A percentile compares a stretch with the other conserved stretches of the same genome.
phyloP scores from a whole-genome alignment of 306 rosid genomes.

The Delonix regia region DNA sequence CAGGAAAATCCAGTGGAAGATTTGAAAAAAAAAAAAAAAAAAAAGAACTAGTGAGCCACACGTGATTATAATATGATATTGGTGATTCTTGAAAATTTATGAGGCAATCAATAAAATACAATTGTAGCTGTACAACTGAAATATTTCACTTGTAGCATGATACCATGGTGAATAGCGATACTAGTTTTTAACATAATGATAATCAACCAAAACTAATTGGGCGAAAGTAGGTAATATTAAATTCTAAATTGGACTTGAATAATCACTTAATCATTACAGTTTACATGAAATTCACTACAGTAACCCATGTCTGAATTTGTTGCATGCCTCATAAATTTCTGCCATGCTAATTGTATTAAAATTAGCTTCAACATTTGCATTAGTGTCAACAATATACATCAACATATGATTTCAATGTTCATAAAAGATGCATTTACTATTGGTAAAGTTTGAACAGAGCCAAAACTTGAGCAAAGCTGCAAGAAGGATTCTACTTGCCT shows the following conservation, averaged over 20 bases:
- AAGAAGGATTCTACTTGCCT: slow-evolving; percentile 58
- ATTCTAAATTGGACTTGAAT: slow-evolving; percentile 20
- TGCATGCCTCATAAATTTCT: background rate
- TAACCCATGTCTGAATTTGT: slow-evolving; percentile 15
- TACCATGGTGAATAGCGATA: background rate
- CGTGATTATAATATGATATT: background rate
- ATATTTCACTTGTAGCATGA: background rate
- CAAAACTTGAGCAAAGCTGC: slow-evolving; percentile 6
- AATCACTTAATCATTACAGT: background rate
- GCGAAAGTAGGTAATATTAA: slow-evolving; percentile 8
- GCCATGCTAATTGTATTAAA: background rate
- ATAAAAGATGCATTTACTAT: slow-evolving; percentile 3
- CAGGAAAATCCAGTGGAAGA: background rate
- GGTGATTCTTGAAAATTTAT: slow-evolving; percentile 2
- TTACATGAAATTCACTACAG: background rate
- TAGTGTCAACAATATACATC: background rate
- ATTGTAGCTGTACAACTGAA: background rate
- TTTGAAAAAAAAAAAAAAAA: slow-evolving; percentile 27
- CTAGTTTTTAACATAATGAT: slow-evolving; percentile 4
- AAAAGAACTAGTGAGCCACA: slow-evolving; percentile 9
- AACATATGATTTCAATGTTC: background rate
- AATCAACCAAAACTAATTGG: background rate
- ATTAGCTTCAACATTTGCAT: background rate
- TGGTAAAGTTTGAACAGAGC: background rate
- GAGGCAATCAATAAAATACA: slow-evolving; percentile 19